Evolutionary conservation across 768 basidiomycete genomes (phyloP), one percentile per base, ranked within the genome.

Genomic region (Agrocybe praecox): DNA sequence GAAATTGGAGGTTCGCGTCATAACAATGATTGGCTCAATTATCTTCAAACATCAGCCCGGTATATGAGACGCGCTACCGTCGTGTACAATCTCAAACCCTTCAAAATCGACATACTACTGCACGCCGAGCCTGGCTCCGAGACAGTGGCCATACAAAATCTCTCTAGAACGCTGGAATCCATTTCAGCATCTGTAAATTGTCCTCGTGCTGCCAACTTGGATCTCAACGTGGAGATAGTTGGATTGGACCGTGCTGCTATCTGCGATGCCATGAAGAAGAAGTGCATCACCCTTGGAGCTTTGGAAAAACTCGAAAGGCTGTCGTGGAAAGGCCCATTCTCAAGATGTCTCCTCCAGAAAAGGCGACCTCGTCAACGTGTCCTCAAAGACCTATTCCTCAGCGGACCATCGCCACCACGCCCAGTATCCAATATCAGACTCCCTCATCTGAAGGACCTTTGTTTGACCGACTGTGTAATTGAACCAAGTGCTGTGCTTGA

Each of bases 1-100:
- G 49, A 56, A 14, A 56, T 56, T 17, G 55, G 55, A 18, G 55
- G 55, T 3, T 3, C 36, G 32, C 23, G 43, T 47, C 47, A 56
- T 21, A 33, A 43, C 32, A 21, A 32, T 11, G 15, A 56, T 7
- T 56, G 55, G 55, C 42, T 26, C 17, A 11, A 19, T 7, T 6
- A 44, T 12, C 36, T 56, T 2, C 21, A 44, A 10, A 18, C 14
- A 19, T 45, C 43, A 0, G 42, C 33, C 26, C 11, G 6, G 10
- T 22, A 44, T 26, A n/a, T 40, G 15, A 29, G 49, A 6, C 48
- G 42, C 22, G 43, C 55, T 6, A 15, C 21, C 26, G 42, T 56
- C 12, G 6, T 45, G 11, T 50, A 56, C n/a, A 33, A 56, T 34
- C 26, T n/a, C 18, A 49, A 45, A 15, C 23, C 26, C 17, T 49